Base-by-base conservation (phyloP, 805 yeast genomes). In the Candida mattraensis region DNA sequence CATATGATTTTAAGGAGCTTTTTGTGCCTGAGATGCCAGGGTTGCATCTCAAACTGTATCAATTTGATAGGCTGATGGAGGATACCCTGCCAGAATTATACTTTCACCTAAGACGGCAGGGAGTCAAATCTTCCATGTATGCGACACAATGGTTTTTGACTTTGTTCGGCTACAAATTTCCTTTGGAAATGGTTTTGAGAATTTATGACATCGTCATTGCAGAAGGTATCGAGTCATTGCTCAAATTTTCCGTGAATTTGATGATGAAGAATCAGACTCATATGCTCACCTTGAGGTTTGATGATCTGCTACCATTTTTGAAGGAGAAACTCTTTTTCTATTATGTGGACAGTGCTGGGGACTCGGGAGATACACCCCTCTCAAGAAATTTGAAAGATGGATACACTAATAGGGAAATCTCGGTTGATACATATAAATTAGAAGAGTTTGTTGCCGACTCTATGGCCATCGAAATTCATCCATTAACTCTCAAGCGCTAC, bases 81-180 rank as follows among this genome's bases (percentile, higher is more conserved):
- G 91, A 80, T 45, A 61, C 69, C 28, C 66, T 80, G 14, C 98
- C 98, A 0, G 67, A 67, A 5, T 68, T 93, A 30, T 77, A 77
- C 56, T 73, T 75, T 30, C 98, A 93, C 65, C 66, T 93, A 48
- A 70, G 73, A 18, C 78, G 88, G 44, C 94, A 91, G 60, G 97
- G 97, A 5, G 79, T 93, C 16, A 75, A 82, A 42, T 84, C 96
- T 3, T 83, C 95, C 15, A 91, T 91, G 98, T 93, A 87, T 67
- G 98, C 97, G 0, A 81, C 95, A 2, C 98, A 93, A 61, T 93
- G 99, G 99, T 91, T 93, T 54, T 70, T 93, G 50, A 93, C 98
- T 0, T 73, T 93, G 47, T 93, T 93, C 63, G 95, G 96, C 5
- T 93, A 93, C 67, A 87, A 87, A 57, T 91, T 93, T 59, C 98